Percentiles rank a stretch among this genome's conserved stretches.
phyloP scores from a whole-genome alignment of 192 early-diverging fungal genomes.

The Nowakowskiella sp. region DNA sequence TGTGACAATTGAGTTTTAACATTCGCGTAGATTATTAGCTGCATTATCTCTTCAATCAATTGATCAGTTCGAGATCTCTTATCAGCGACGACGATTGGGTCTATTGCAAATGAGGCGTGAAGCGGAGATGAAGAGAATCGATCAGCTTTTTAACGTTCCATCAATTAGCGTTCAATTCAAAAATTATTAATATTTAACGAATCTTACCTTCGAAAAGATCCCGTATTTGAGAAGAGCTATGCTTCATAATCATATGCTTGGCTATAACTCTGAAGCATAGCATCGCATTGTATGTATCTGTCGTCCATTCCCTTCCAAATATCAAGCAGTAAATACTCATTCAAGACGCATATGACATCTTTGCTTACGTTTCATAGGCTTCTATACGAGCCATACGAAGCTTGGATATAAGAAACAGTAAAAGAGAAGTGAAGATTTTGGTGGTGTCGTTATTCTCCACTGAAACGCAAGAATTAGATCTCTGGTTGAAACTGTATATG shows the following conservation, averaged over 20 bases:
- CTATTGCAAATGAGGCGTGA: slow-evolving; percentile 29
- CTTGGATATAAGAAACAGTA: slow-evolving; percentile 53
- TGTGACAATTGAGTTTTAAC: slow-evolving; percentile 48
- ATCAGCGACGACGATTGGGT: slow-evolving; percentile 29
- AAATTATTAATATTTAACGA: neutral
- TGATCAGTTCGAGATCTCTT: slow-evolving; percentile 45
- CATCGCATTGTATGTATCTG: slow-evolving; percentile 57
- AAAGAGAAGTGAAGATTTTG: slow-evolving; percentile 56
- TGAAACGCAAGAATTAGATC: too few relatives aligned
- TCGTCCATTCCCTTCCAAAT: slow-evolving; percentile 44
- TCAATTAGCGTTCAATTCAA: neutral
- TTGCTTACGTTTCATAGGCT: slow-evolving; percentile 26
- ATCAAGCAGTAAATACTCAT: neutral
- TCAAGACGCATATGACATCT: neutral
- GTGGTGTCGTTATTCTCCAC: slow-evolving; percentile 57
- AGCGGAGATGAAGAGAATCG: slow-evolving; percentile 11
- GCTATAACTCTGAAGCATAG: slow-evolving; percentile 54
- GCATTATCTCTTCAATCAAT: slow-evolving; percentile 45
- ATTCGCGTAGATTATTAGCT: slow-evolving; percentile 42
- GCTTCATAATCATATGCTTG: slow-evolving; percentile 59
- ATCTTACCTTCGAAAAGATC: slow-evolving; percentile 54
- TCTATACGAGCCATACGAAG: slow-evolving; percentile 36
- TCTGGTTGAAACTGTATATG: too few relatives aligned
- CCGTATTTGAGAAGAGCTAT: slow-evolving; percentile 40
- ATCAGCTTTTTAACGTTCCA: neutral